Conservation (phyloP, 2,329 filamentous ascomycete genomes). For the Fusarium cicatricum region DNA sequence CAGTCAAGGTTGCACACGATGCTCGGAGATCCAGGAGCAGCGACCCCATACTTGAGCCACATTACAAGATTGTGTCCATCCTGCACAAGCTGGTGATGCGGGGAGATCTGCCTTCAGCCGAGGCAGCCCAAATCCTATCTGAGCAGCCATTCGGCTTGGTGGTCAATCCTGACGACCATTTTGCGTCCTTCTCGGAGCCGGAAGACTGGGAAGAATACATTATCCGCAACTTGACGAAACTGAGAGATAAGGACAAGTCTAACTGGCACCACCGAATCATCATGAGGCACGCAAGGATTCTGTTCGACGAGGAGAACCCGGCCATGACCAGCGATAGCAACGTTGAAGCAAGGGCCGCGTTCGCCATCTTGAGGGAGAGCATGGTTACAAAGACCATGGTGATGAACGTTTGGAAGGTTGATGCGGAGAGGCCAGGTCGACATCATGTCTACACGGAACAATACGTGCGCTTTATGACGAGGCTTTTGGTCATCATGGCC, state of each 20-base stretch:
- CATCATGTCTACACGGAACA: slow-evolving; percentile 92
- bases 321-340: slow-evolving; percentile 54
- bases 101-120: slow-evolving; percentile 56
- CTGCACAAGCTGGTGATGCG: slow-evolving; percentile 80
- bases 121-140: slow-evolving; percentile 61
- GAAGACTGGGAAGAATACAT: slow-evolving; percentile 70
- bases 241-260: slow-evolving; percentile 81
- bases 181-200: slow-evolving; percentile 47
- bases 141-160: slow-evolving; percentile 61
- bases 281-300: slow-evolving; percentile 70
- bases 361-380: slow-evolving; percentile 74
- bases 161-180: slow-evolving; percentile 46
- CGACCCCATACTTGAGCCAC: slow-evolving; percentile 87
- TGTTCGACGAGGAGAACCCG: slow-evolving; percentile 56
- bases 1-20: slow-evolving; percentile 59
- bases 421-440: slow-evolving; percentile 81
- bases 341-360: slow-evolving; percentile 79
- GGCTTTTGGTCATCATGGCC: slow-evolving; percentile 75
- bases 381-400: slow-evolving; percentile 95
- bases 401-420: slow-evolving; percentile 94
- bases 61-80: slow-evolving; percentile 88
- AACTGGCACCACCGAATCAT: slow-evolving; percentile 97
- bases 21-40: slow-evolving; percentile 65
- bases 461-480: slow-evolving; percentile 84
- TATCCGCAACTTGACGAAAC: slow-evolving; percentile 58